Evolutionary conservation across 345 rosid species (phyloP), one percentile per base, ranked within the genome.

Genomic region (Luvunga scandens): DNA sequence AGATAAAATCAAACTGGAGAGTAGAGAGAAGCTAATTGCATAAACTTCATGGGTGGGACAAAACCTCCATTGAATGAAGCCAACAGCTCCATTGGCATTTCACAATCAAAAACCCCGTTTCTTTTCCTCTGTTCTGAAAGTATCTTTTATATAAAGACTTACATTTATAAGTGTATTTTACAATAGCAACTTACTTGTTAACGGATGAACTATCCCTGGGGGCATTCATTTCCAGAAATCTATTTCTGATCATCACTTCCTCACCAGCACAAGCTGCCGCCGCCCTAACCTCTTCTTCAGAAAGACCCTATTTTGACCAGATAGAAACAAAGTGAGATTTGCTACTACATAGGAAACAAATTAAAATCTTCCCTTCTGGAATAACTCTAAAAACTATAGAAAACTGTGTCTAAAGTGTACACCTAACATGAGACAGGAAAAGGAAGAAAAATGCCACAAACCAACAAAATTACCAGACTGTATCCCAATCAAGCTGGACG

Each of bases 191-290:
- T 88, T 85, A 97, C 99, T 94, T 97, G 95, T 84, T 94, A 76
- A 94, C 99, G 60, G 97, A 94, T 75, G 98, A 93, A 80, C 89
- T 77, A 53, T 94, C 97, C 86, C 85, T 91, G 63, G 98, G 99
- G 25, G 99, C 98, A 89, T 91, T 97, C 99, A 97, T 97, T 86
- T 97, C 99, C 88, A 73, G 83, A 86, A 97, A 97, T 71, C 83
- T 88, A 84, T 97, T 93, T 79, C 99, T 90, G 81, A 97, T 97
- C 94, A 89, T 83, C 78, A 93, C 99, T 91, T 97, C 99, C 85
- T 94, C 91, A 34, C 99, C 90, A 75, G 99, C 98, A 90, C 98
- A 97, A 80, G 94, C 80, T 33, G 98, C 99, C 73, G 96, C 98
- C 45, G 86, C 86, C 90, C 90, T 88, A 67, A 97, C 96, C 84